phyloP scores from a whole-genome alignment of 352 stramenopile species.

The Phytophthora palmivora region DNA sequence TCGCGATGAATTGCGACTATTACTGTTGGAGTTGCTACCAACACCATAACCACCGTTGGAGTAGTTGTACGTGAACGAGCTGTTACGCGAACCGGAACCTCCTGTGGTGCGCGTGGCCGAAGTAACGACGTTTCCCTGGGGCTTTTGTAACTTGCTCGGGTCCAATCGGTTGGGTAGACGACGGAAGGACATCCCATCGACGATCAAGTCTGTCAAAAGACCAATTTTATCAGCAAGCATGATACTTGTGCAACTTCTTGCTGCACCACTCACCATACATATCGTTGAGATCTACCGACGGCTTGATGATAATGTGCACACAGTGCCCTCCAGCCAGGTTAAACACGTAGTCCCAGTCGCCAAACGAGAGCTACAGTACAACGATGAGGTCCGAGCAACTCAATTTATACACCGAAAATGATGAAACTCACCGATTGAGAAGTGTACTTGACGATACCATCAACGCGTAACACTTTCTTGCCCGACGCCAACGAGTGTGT shows the following conservation, averaged over 20 bases:
- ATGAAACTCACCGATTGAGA: slow-evolving; percentile 60
- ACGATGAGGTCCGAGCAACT: background rate
- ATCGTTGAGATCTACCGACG: slow-evolving; percentile 85
- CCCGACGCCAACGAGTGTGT: slow-evolving; percentile 83
- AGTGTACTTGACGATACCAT: slow-evolving; percentile 85
- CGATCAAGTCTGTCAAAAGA: slow-evolving; percentile 66
- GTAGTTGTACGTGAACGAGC: slow-evolving; percentile 55
- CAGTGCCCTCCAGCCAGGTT: slow-evolving; percentile 82
- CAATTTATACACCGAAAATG: background rate
- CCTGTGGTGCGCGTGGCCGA: slow-evolving; percentile 30
- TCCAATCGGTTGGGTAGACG: slow-evolving; percentile 74
- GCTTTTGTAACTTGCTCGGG: slow-evolving; percentile 42
- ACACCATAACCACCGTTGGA: slow-evolving; percentile 28
- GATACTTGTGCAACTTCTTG: background rate
- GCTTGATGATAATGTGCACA: slow-evolving; percentile 88
- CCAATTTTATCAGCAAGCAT: background rate
- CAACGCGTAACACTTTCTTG: slow-evolving; percentile 83
- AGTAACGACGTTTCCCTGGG: slow-evolving; percentile 35
- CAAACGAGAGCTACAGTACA: slow-evolving; percentile 66
- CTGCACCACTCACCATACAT: slow-evolving; percentile 73
- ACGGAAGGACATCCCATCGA: slow-evolving; percentile 82
- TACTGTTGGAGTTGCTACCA: slow-evolving; percentile 28
- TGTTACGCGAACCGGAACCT: slow-evolving; percentile 33
- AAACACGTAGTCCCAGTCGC: slow-evolving; percentile 89
- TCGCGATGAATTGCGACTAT: slow-evolving; percentile 45